Percentiles rank a stretch among this genome's conserved stretches.
phyloP scores from a whole-genome alignment of 177 flowering plant species.

The Vitis hybrid region DNA sequence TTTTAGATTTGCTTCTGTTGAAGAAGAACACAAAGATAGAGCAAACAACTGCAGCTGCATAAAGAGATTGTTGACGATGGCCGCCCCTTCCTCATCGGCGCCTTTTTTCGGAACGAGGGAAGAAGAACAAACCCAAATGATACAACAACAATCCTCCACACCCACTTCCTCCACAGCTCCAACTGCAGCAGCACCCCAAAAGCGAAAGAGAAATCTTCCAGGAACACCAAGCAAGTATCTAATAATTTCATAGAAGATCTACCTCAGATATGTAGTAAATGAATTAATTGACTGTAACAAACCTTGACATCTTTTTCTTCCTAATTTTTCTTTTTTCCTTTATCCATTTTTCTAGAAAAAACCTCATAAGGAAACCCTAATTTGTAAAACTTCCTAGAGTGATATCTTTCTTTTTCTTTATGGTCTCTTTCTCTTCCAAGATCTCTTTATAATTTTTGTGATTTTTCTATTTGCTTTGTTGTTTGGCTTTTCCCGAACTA shows the following conservation, averaged over 20 bases:
- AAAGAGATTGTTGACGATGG: conserved; percentile 15
- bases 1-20: not conserved
- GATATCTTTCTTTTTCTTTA: not conserved
- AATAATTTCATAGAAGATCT: not conserved
- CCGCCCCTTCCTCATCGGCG: conserved; percentile 28
- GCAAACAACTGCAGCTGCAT: too few species aligned
- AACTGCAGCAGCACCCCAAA: conserved; percentile 22
- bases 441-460: not conserved
- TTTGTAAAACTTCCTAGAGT: not conserved
- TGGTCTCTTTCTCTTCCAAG: not conserved
- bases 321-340: not conserved
- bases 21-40: not conserved
- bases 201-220: conserved; percentile 43
- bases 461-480: conserved; percentile 4
- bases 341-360: too few species aligned
- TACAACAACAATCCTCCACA: conserved; percentile 25
- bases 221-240: conserved; percentile 44
- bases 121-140: conserved; percentile 21
- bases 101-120: conserved; percentile 26
- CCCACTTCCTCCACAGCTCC: conserved; percentile 23
- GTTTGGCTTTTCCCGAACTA: conserved; percentile 6
- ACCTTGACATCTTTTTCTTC: not conserved
- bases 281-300: too few species aligned
- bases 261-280: too few species aligned
- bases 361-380: too few species aligned